Base-by-base conservation (phyloP, 2,329 filamentous ascomycete species). In the Fusarium palustre region DNA sequence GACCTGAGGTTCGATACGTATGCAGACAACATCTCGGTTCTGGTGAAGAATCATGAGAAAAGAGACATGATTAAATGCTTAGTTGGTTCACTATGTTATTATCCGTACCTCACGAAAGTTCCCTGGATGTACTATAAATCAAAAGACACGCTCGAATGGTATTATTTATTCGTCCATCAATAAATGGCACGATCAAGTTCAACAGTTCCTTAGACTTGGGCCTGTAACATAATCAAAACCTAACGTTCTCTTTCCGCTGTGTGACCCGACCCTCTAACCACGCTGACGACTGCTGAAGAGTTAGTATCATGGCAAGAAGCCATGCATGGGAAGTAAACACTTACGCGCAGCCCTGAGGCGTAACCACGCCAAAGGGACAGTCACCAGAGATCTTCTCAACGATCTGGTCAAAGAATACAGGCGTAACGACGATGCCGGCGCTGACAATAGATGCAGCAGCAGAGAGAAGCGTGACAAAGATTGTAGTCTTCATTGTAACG, bases 321-420 rank as follows among this genome's bases (percentile, higher is more conserved):
- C 11, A 28, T n/a, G 24, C 11, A 13, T 46, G 25, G 11, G 7
- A 11, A 31, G 36, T 2, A 6, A n/a, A 43, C 16, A 81, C 85
- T 69, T 74, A 88, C 87, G 80, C 87, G 84, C 87, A 89, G 34
- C 87, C 87, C 55, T 81, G 78, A 7, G 87, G 85, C 33, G 87
- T 88, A 7, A 83, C 81, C 20, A 86, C 84, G 34, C 87, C 87
- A 71, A 84, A 87, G 70, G 82, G 85, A 74, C 87, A 89, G 74
- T 89, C 87, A 30, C 81, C 84, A 3, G 72, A 36, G 20, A 75
- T 70, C 71, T 81, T 84, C 30, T 79, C 72, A n/a, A 88, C 83
- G 34, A 88, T 79, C 75, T 88, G 86, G 65, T 88, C 78, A 24
- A 75, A 62, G 42, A 76, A 78, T 68, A 88, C 82, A 52, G 86